These are phyloP conservation scores for Corymbia citriodora DNA, from an alignment of 441 rosid genomes.

Conservation along the genomic window DNA sequence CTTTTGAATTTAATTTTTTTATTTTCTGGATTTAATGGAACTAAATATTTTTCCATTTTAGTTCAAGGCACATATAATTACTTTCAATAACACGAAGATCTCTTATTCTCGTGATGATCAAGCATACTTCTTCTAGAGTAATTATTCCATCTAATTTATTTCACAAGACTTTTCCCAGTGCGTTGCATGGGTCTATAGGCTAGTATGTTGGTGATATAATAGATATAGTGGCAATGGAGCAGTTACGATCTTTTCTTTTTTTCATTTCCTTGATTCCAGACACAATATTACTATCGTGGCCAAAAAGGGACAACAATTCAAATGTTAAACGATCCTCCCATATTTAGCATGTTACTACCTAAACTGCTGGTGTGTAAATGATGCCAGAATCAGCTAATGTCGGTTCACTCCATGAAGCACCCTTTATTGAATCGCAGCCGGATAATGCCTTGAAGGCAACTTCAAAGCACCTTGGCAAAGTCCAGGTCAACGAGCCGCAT, in stretches of 20 bases:
- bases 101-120: background rate
- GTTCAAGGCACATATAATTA: background rate
- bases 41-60: too few relatives aligned
- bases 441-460: background rate
- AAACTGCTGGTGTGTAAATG: too few relatives aligned
- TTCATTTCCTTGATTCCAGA: background rate
- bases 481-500: background rate
- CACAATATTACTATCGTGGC: too few relatives aligned
- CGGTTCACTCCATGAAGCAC: background rate
- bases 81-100: background rate
- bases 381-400: too few relatives aligned
- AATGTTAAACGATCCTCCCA: too few relatives aligned
- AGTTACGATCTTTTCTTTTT: background rate
- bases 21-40: too few relatives aligned
- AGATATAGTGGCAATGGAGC: background rate
- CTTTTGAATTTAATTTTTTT: too few relatives aligned
- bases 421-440: too few relatives aligned
- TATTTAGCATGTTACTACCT: too few relatives aligned
- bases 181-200: too few relatives aligned
- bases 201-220: background rate
- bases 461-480: background rate
- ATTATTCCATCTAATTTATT: background rate
- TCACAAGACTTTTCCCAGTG: too few relatives aligned
- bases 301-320: background rate
- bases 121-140: too few relatives aligned